Conservation (phyloP, 2,329 filamentous ascomycete genomes). For the Domatiomyces globalis region DNA sequence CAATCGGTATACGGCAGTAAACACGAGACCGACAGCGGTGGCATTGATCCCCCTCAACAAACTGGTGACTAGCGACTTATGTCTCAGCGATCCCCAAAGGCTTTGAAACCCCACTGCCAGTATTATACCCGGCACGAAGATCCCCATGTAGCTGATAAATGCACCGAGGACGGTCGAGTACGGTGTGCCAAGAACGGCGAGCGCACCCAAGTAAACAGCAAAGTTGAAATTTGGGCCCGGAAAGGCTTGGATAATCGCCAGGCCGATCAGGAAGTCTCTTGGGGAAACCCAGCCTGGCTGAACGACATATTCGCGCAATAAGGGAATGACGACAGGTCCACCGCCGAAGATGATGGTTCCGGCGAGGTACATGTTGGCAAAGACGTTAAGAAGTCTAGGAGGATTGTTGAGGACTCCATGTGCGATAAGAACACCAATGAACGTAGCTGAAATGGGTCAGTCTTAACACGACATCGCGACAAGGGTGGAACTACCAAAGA, state of each 20-base stretch:
- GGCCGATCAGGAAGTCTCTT: slow-evolving; percentile 57
- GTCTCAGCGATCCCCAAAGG: slow-evolving; percentile 40
- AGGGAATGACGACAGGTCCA: slow-evolving; percentile 51
- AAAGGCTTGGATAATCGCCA: slow-evolving; percentile 58
- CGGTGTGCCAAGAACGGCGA: slow-evolving; percentile 28
- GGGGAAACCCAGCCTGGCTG: slow-evolving; percentile 55
- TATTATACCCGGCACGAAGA: slow-evolving; percentile 26
- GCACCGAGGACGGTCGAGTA: slow-evolving; percentile 33
- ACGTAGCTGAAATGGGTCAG: slow-evolving; percentile 28
- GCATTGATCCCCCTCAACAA: slow-evolving; percentile 45
- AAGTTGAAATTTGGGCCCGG: slow-evolving; percentile 44
- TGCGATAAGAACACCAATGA: slow-evolving; percentile 42
- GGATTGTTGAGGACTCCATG: slow-evolving; percentile 26
- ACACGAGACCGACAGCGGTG: slow-evolving; percentile 47
- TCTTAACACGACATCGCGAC: neutral
- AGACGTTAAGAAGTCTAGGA: slow-evolving; percentile 45
- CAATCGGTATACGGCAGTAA: slow-evolving; percentile 49
- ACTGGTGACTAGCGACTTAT: slow-evolving; percentile 34
- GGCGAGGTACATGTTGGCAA: slow-evolving; percentile 59
- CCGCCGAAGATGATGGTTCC: slow-evolving; percentile 56
- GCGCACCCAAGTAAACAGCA: slow-evolving; percentile 42
- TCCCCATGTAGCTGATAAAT: slow-evolving; percentile 35
- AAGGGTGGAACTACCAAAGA: slow-evolving; percentile 30
- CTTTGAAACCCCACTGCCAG: slow-evolving; percentile 29
- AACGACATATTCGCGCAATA: slow-evolving; percentile 48